These are phyloP conservation scores for Dunaliella primolecta DNA, from an alignment of 139 green algal genomes.

Conservation along the genomic window DNA sequence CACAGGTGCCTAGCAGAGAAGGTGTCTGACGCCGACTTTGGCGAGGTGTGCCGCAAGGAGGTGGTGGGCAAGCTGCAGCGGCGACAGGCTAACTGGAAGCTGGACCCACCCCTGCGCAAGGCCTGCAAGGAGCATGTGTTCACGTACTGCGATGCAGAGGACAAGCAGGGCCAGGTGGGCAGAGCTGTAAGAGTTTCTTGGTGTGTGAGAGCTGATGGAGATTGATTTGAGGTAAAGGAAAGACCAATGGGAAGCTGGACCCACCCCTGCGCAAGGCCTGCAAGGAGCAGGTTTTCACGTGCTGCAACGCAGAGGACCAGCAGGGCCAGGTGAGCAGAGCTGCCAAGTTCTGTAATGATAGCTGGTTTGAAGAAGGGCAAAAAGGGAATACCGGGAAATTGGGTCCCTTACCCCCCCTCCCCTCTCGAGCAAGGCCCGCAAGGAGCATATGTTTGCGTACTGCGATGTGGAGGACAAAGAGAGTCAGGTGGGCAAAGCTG, in stretches of 20 bases:
- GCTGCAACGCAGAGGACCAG: constrained; percentile 48
- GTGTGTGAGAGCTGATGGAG: no score
- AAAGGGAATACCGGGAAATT: no score
- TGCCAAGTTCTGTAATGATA: no score
- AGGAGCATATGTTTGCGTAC: constrained; percentile 42
- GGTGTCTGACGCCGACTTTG: constrained; percentile 70
- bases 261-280: constrained; percentile 65
- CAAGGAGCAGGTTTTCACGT: constrained; percentile 39
- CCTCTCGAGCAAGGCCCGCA: background rate
- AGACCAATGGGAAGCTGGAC: constrained; percentile 75
- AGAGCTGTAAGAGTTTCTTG: constrained; percentile 9
- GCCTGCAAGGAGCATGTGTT: constrained; percentile 56
- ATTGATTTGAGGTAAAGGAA: no score
- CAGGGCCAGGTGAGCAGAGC: constrained; percentile 30
- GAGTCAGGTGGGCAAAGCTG: constrained; percentile 25
- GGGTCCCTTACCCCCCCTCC: no score
- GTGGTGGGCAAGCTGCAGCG: constrained; percentile 50
- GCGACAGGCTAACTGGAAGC: constrained; percentile 65
- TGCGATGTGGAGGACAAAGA: constrained; percentile 50
- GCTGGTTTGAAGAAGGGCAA: no score
- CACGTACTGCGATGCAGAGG: constrained; percentile 44
- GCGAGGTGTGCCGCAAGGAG: constrained; percentile 46
- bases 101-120: constrained; percentile 72
- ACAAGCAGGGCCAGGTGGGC: constrained; percentile 31
- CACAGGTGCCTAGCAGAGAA: constrained; percentile 68